Percentiles rank a stretch among this genome's conserved stretches.
Conservation (phyloP, 1,284 basidiomycete genomes). For the Somion occarium region DNA sequence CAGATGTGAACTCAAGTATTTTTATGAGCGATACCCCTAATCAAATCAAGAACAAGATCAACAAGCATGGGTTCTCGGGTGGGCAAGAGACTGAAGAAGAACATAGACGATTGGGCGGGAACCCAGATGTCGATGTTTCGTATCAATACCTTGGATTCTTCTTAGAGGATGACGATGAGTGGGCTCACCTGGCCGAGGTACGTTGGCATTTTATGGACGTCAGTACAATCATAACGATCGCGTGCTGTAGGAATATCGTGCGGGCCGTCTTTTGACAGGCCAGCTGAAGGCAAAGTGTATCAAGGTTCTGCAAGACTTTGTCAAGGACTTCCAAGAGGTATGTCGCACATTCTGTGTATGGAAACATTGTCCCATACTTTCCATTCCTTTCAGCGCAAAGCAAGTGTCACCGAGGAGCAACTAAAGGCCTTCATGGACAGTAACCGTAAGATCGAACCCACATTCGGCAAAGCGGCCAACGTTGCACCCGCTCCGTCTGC, state of each 20-base stretch:
- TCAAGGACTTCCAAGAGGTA: constrained; percentile 89
- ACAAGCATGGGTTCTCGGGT: constrained; percentile 88
- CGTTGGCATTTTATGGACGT: no score
- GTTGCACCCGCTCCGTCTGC: constrained; percentile 1
- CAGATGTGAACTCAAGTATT: constrained; percentile 86
- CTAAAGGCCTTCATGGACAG: constrained; percentile 83
- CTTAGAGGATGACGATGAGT: constrained; percentile 89
- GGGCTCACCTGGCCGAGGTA: constrained; percentile 75
- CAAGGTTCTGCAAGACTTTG: constrained; percentile 77
- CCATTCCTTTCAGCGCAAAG: constrained; percentile 56
- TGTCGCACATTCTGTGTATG: constrained; percentile 15
- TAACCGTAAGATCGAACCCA: constrained; percentile 73
- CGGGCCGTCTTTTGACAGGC: constrained; percentile 85
- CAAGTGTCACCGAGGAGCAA: constrained; percentile 77
- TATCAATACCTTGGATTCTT: constrained; percentile 99
- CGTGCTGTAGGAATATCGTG: constrained; percentile 76
- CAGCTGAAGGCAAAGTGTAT: constrained; percentile 94
- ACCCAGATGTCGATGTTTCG: constrained; percentile 94
- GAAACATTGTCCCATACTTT: neutral
- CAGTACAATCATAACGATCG: neutral
- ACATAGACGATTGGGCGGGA: constrained; percentile 83
- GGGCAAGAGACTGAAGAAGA: constrained; percentile 93
- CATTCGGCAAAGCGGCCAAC: constrained; percentile 26
- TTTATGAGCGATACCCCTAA: constrained; percentile 93
- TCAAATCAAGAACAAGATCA: constrained; percentile 99